Percentiles rank a stretch among this genome's conserved stretches.
Conservation (phyloP, 139 green algal species). For the Astrephomene gubernaculifera region DNA sequence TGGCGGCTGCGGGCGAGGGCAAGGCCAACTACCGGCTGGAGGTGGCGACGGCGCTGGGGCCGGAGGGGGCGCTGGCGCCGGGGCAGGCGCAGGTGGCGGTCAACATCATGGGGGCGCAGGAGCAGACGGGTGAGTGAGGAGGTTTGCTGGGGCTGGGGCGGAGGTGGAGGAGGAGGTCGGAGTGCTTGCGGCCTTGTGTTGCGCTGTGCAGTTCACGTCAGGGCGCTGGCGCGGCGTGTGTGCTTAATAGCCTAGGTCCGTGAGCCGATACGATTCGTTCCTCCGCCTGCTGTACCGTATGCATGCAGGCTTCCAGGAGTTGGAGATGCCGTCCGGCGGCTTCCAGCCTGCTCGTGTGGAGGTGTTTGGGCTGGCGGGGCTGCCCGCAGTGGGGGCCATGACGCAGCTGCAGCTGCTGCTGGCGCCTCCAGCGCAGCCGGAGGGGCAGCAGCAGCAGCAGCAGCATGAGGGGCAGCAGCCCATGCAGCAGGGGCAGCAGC, state of each 20-base stretch:
- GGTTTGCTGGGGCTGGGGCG: no score
- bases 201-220: no score
- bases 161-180: no score
- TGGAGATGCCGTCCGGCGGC: slow-evolving; percentile 45
- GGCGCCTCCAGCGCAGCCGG: no score
- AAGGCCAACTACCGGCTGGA: slow-evolving; percentile 42
- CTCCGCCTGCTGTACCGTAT: background rate
- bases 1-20: slow-evolving; percentile 11
- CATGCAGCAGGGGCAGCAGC: no score
- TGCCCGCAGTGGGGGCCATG: slow-evolving; percentile 47
- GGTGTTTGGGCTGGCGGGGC: slow-evolving; percentile 43
- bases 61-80: slow-evolving; percentile 4
- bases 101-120: slow-evolving; percentile 39
- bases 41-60: slow-evolving; percentile 27
- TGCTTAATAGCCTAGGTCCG: no score
- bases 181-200: no score
- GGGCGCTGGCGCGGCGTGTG: no score
- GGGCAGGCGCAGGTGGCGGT: slow-evolving; percentile 41
- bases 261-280: background rate
- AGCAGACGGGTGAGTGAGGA: slow-evolving; percentile 33
- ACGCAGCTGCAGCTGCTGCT: slow-evolving; percentile 55
- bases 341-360: slow-evolving; percentile 54
- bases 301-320: slow-evolving; percentile 40
- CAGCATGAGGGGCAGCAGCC: no score
- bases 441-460: no score